phyloP scores from a whole-genome alignment of 768 basidiomycete species.

The Jaapia argillacea region DNA sequence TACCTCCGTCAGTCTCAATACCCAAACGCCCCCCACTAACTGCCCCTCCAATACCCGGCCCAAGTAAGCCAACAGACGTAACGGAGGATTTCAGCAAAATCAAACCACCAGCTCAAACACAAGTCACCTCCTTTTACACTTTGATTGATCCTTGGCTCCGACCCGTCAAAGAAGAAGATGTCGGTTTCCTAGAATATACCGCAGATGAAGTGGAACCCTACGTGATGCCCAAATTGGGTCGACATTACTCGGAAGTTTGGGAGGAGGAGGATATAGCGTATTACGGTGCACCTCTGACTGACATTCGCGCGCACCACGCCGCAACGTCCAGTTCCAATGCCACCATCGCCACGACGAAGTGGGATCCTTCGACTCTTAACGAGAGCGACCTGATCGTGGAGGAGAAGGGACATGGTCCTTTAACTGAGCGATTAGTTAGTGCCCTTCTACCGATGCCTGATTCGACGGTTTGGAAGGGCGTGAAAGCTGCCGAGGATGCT shows the following conservation, averaged over 20 bases:
- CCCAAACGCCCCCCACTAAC: constrained; percentile 54
- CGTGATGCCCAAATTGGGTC: constrained; percentile 75
- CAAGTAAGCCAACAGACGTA: constrained; percentile 76
- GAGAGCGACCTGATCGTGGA: constrained; percentile 65
- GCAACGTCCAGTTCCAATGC: constrained; percentile 24
- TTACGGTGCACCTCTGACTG: constrained; percentile 31
- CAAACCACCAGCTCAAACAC: constrained; percentile 66
- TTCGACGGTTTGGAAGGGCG: constrained; percentile 54
- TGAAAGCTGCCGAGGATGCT: constrained; percentile 75
- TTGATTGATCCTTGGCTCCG: constrained; percentile 88
- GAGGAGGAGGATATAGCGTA: constrained; percentile 75
- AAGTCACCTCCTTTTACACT: constrained; percentile 72
- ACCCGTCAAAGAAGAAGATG: constrained; percentile 86
- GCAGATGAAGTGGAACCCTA: constrained; percentile 88
- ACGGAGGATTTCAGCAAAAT: constrained; percentile 82
- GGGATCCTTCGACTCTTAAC: constrained; percentile 74
- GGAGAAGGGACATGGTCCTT: constrained; percentile 74
- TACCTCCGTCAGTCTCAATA: constrained; percentile 43
- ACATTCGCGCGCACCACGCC: constrained; percentile 28
- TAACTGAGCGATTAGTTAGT: constrained; percentile 79
- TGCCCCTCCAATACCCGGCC: constrained; percentile 61
- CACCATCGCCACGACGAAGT: constrained; percentile 34
- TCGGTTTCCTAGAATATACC: constrained; percentile 86
- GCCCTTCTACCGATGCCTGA: constrained; percentile 67
- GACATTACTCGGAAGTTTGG: constrained; percentile 88